Base-by-base conservation (phyloP, 345 rosid genomes). In the Eucalyptus sideroxylon region DNA sequence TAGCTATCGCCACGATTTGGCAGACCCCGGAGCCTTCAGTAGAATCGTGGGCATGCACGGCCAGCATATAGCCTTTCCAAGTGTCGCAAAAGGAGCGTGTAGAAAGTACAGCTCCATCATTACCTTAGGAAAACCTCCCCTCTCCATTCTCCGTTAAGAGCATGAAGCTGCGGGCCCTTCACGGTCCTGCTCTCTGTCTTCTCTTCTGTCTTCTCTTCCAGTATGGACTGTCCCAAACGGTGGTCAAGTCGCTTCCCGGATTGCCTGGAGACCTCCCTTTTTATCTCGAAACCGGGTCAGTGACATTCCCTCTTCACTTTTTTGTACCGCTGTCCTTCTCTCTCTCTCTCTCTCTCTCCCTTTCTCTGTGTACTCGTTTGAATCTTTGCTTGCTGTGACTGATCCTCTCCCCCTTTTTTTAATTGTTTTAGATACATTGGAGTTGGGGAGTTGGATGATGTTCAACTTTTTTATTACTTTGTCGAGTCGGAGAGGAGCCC, bases 261-360 rank as follows among this genome's bases (percentile, higher is more conserved):
- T 88, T 80, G 42, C 50, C 87, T 7, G 93, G 93, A 10, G 83
- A 88, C 86, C 90, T 90, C 31, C 93, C 90, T 1, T 91, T 91
- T 60, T 50, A 47, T n/a, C 91, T 90, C 53, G 90, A 91, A 87
- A 91, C 93, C 31, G 93, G 90, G 93, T 91, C 50, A 2, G n/a
- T 45, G 62, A 56, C 30, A 24, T 24, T 23, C 62, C 27, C 62
- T 24, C 47, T 56, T 10, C 30, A 19, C 24, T 53, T 4, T 8
- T 53, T 53, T 2, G 59, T 53, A 0, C 24, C 0, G 59, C 3
- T 8, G 59, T 53, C 59, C 59, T 51, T 51, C 11, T 55, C 5
- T 55, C 10, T 53, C 10, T 55, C 59, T 55, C 42, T 40, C 5
- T 89, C 86, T 88, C 86, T 60, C 77, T 60, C 45, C 12, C 67